Conservation (phyloP, 768 basidiomycete genomes). For the Amanita fuliginea region DNA sequence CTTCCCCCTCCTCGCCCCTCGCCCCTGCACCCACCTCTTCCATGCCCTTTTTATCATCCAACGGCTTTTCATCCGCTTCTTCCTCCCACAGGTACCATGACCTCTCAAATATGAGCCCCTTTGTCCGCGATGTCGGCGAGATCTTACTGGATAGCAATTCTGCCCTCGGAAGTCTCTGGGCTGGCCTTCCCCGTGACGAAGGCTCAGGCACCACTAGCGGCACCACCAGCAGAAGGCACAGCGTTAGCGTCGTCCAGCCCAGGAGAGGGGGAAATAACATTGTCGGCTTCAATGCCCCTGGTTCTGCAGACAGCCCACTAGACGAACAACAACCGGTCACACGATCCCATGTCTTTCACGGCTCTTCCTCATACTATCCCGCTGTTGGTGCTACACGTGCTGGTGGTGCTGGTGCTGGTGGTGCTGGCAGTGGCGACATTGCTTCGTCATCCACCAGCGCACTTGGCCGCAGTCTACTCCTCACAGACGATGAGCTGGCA, state of each 20-base stretch:
- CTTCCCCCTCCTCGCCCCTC: constrained; percentile 32
- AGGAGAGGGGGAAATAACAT: constrained; percentile 39
- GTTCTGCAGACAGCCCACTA: constrained; percentile 29
- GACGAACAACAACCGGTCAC: constrained; percentile 19
- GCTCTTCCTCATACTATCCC: neutral
- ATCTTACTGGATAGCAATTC: constrained; percentile 67
- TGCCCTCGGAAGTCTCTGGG: constrained; percentile 66
- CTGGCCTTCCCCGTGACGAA: constrained; percentile 57
- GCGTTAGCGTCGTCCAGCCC: constrained; percentile 75
- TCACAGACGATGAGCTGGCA: constrained; percentile 76
- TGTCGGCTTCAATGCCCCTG: constrained; percentile 59
- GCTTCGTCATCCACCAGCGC: constrained; percentile 16
- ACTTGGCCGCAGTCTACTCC: constrained; percentile 33
- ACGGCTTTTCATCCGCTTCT: constrained; percentile 26
- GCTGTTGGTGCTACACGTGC: constrained; percentile 1
- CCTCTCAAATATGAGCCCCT: constrained; percentile 74
- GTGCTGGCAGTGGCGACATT: neutral
- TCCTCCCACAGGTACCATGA: constrained; percentile 33
- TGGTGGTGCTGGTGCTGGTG: neutral
- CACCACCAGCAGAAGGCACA: constrained; percentile 73
- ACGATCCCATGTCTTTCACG: constrained; percentile 8
- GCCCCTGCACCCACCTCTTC: constrained; percentile 19
- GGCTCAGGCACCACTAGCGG: constrained; percentile 39
- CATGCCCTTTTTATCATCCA: constrained; percentile 10
- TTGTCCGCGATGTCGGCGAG: constrained; percentile 74